phyloP scores from a whole-genome alignment of 805 yeast species.

The Helenozyma rhizophorensis region DNA sequence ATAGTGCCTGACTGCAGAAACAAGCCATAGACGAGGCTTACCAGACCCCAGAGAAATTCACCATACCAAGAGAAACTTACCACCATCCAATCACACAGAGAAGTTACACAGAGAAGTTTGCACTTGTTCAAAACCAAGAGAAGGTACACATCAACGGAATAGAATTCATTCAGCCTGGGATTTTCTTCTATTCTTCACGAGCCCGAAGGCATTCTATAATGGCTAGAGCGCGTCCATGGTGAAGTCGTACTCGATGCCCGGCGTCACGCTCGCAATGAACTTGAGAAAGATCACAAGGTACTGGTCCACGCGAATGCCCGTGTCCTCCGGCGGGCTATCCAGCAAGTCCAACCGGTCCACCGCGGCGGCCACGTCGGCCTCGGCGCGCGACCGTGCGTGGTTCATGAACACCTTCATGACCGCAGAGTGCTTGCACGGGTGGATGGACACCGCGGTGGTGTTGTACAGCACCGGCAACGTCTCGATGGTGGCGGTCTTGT shows the following conservation, averaged over 20 bases:
- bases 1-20: too few species aligned
- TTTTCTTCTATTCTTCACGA: too few species aligned
- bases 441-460: conserved; percentile 81
- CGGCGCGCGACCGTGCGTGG: conserved; percentile 48
- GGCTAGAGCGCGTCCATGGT: conserved; percentile 88
- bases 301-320: conserved; percentile 76
- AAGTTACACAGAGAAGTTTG: too few species aligned
- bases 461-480: conserved; percentile 77
- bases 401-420: conserved; percentile 89
- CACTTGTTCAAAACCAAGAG: too few species aligned
- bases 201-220: too few species aligned
- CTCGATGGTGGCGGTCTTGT: conserved; percentile 95
- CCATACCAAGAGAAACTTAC: too few species aligned
- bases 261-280: conserved; percentile 94
- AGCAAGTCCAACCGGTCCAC: conserved; percentile 46
- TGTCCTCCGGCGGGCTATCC: conserved; percentile 32
- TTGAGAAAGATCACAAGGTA: conserved; percentile 85
- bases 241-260: conserved; percentile 95
- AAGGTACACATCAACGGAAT: too few species aligned
- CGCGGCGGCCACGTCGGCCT: conserved; percentile 30
- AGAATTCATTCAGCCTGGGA: too few species aligned
- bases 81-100: too few species aligned
- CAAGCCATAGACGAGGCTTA: too few species aligned
- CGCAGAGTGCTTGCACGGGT: conserved; percentile 92
- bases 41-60: too few species aligned